phyloP scores from a whole-genome alignment of 805 yeast genomes.

The Saccharomycopsis microspora region DNA sequence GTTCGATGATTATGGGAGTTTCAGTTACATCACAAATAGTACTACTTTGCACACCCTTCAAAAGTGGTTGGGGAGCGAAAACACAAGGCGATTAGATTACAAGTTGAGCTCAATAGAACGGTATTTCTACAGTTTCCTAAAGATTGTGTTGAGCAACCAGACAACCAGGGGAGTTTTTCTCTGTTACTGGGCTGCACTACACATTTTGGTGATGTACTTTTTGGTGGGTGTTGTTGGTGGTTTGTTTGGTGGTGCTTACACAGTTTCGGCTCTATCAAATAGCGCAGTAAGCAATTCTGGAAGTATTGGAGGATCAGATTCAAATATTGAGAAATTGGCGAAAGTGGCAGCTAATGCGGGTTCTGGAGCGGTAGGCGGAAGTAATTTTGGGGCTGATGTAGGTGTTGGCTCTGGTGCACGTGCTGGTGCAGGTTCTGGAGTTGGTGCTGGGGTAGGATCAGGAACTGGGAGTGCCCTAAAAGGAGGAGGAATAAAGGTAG shows the following conservation, averaged over 20 bases:
- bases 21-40: slow-evolving; percentile 44
- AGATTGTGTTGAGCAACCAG: slow-evolving; percentile 65
- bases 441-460: background rate
- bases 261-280: too few species aligned
- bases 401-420: background rate
- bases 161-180: slow-evolving; percentile 63
- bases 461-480: too few species aligned
- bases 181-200: slow-evolving; percentile 38
- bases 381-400: background rate
- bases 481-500: too few species aligned
- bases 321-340: background rate
- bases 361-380: background rate
- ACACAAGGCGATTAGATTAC: slow-evolving; percentile 63
- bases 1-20: slow-evolving; percentile 31
- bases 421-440: background rate
- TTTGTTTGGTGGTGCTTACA: too few species aligned
- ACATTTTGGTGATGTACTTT: background rate
- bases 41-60: slow-evolving; percentile 77
- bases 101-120: slow-evolving; percentile 70
- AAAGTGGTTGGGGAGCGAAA: slow-evolving; percentile 68
- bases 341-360: background rate
- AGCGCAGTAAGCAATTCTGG: too few species aligned
- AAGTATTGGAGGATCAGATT: background rate
- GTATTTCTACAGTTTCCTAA: slow-evolving; percentile 58
- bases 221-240: background rate